Base-by-base conservation (phyloP, 2,329 filamentous ascomycete genomes). In the Zymoseptoria crescenta region DNA sequence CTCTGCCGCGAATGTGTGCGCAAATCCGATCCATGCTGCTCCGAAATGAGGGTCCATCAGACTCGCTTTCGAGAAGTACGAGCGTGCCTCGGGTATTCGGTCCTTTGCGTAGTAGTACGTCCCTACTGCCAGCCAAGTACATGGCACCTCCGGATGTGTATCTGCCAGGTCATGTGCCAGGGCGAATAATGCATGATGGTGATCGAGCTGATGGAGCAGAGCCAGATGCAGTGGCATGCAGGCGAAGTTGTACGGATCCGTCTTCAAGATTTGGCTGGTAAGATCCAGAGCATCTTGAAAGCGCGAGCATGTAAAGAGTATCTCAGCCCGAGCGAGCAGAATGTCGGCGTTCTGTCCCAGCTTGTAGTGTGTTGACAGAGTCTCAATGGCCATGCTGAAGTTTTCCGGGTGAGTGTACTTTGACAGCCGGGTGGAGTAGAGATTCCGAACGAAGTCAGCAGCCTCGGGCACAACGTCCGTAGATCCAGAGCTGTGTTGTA, bases 41-140 rank as follows among this genome's bases (percentile, higher is more conserved):
- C 93, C 93, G 68, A 96, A 99, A 76, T 97, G 93, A 6, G 93
- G 89, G 70, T 99, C 92, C 87, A 99, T 93, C 79, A 97, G 88
- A 65, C 90, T 96, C 4, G 95, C 89, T 75, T 99, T 99, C 69
- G 90, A 96, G 74, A 99, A 99, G 78, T 94, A 99, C 48, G 93
- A 86, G 9, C 94, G 86, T 8, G 95, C 92, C 75, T 99, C 94
- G 3, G 94, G 88, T 59, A 99, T 91, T 69, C 91, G 92, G 66
- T 86, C 84, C 56, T 92, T 96, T 16, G 87, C 81, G 63, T 97
- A 86, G 74, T 99, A 99, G 78, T 97, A 99, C 29, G 92, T 87
- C 9, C 91, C 94, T 9, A 99, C 93, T 0, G 94, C 94, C 27
- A 99, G 83, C 87, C 94, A 99, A 1, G 92, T 88, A 72, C 88